Evolutionary conservation across 345 rosid genomes (phyloP), one percentile per base, ranked within the genome.

Genomic region (Erysimum cheiranthoides): DNA sequence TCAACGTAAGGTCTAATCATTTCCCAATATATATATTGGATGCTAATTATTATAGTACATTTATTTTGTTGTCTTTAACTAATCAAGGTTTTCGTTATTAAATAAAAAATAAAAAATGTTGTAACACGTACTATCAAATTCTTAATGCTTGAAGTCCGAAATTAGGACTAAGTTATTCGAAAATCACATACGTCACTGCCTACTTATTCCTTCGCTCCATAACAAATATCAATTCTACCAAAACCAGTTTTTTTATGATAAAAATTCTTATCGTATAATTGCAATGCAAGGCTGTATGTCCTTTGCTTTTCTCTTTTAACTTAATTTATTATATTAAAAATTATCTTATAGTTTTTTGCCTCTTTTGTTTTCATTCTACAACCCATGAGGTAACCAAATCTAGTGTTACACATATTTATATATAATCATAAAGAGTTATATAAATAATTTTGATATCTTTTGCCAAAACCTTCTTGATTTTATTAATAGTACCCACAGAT

Each of bases 281-380:
- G 80, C 52, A 77, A 14, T 64, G 80, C 80, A 77, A 77, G 80
- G 80, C 80, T 77, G 80, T 21, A 21, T 77, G 80, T 77, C 8
- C 45, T 70, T 56, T 31, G 54, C 76, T 71, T 71, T 64, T 56
- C 35, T 13, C 17, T 18, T 50, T 35, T 47, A 17, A 28, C 6
- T 7, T 76, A 16, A 21, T 40, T 70, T 45, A 27, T 27, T 54
- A 8, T 25, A 69, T 43, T 32, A 68, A 50, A 63, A 34, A 47
- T 57, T 71, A 64, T 71, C 71, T 46, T 64, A 17, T 18, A 64
- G 27, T 68, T 57, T 77, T 77, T 77, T 71, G 54, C 72, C 72
- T 57, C 53, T 71, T 64, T 71, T 71, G 80, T 77, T 71, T 77
- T 71, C 68, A 77, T 71, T 65, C 73, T 43, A 66, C 46, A 59